Percentiles rank a stretch among this genome's conserved stretches.
Evolutionary conservation across 2,329 filamentous ascomycete species (phyloP).

Genomic region (Camillea tinctor): DNA sequence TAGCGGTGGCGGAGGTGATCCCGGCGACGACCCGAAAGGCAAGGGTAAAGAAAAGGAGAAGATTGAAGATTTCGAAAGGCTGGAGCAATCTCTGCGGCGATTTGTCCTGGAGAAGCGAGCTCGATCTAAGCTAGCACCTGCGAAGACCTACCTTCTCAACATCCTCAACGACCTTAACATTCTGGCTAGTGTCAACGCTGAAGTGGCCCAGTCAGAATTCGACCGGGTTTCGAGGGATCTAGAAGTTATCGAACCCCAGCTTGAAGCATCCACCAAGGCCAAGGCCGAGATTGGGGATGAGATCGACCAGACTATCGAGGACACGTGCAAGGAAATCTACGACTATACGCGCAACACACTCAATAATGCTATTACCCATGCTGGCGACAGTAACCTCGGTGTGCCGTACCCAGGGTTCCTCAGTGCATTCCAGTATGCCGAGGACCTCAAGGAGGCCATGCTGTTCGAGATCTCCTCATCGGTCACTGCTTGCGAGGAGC

Average conservation of each 20-base stretch:
- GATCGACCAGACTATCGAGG: conserved; percentile 79
- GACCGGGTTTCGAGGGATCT: conserved; percentile 80
- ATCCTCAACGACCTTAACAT: conserved; percentile 83
- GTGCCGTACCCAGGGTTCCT: conserved; percentile 86
- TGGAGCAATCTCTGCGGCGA: conserved; percentile 83
- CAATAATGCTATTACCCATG: conserved; percentile 69
- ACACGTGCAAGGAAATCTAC: conserved; percentile 83
- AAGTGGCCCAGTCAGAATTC: conserved; percentile 82
- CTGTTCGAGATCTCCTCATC: conserved; percentile 80
- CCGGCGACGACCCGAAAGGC: conserved; percentile 60
- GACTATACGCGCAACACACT: conserved; percentile 76
- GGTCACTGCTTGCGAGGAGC: conserved; percentile 78
- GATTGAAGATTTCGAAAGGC: conserved; percentile 80
- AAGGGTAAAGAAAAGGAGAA: conserved; percentile 90
- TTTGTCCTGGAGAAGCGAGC: conserved; percentile 97
- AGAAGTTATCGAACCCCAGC: conserved; percentile 76
- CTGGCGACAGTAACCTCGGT: conserved; percentile 75
- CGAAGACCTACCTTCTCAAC: conserved; percentile 92
- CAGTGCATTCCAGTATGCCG: conserved; percentile 85
- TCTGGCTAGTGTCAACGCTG: conserved; percentile 81
- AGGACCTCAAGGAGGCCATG: conserved; percentile 90
- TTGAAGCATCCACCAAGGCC: conserved; percentile 80
- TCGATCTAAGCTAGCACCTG: conserved; percentile 90
- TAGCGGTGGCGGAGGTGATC: conserved; percentile 56
- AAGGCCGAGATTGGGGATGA: conserved; percentile 76